phyloP scores from a whole-genome alignment of 441 rosid species.

The Erodium texanum region DNA sequence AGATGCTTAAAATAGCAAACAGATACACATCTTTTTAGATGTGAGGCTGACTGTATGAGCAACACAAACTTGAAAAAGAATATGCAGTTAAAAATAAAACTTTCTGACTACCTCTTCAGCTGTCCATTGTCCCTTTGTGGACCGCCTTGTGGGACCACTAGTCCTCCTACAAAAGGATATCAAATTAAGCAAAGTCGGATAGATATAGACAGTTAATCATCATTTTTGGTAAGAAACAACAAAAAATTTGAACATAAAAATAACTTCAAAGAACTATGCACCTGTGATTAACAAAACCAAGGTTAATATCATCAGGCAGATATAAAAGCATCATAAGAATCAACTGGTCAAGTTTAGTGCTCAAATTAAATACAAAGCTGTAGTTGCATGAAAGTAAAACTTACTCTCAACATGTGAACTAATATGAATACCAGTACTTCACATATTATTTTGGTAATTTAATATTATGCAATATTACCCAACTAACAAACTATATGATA shows the following conservation, averaged over 20 bases:
- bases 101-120: not conserved
- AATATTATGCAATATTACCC: not conserved
- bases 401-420: not conserved
- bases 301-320: not conserved
- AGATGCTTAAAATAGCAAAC: too few species aligned
- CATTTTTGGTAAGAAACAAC: not conserved
- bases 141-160: conserved; percentile 5
- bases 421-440: not conserved
- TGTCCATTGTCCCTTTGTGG: conserved; percentile 7
- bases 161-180: conserved; percentile 1
- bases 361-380: not conserved
- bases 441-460: not conserved
- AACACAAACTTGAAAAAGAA: too few species aligned
- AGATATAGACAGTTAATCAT: not conserved
- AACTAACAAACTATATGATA: not conserved
- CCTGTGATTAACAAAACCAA: not conserved
- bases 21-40: too few species aligned
- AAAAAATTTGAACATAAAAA: not conserved
- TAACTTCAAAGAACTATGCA: not conserved
- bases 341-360: not conserved
- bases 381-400: not conserved
- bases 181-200: not conserved
- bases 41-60: too few species aligned
- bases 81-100: not conserved
- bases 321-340: not conserved